Evolutionary conservation across 176 grass and related monocot species (phyloP), one percentile per base, ranked within the genome.

Genomic region (Raddia distichophylla): DNA sequence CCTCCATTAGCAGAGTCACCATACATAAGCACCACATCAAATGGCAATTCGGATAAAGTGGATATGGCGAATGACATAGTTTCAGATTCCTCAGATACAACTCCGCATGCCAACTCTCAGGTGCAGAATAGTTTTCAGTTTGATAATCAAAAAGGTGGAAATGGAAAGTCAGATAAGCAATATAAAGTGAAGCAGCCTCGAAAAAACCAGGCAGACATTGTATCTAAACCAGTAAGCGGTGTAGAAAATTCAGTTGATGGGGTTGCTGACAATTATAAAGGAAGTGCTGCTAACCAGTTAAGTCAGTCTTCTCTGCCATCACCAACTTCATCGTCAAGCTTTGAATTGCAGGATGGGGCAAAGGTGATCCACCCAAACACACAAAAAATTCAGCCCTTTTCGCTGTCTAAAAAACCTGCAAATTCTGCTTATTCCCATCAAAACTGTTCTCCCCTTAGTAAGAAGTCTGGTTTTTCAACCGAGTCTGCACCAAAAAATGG

Each of bases 1-100:
- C 91, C 87, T 9, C 97, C 93, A 18, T 73, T 99, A 75, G 18
- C 82, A 83, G 83, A 82, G 70, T 87, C 86, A n/a, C 93, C 87
- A 76, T 99, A 99, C 62, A 60, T 84, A 75, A 94, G 83, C 87
- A 86, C 15, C 55, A 45, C 57, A 83, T 7, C 66, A 69, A 88
- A 79, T 86, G 83, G 58, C 66, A 90, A 77, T 80, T 62, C 40
- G 77, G 59, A 55, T 54, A 53, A 46, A 67, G 72, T 44, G 10
- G 79, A 69, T 74, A 2, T 12, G 15, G 79, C 8, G 2, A 81
- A 80, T 75, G 85, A 81, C 74, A 77, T 44, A 65, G 37, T 68
- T 80, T 81, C 90, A 72, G 85, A 89, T 76, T 73, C 85, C 85
- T 75, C 68, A 54, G 83, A 79, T 48, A 47, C 85, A 20, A 80